A percentile compares a stretch with the other conserved stretches of the same genome.
phyloP scores from a whole-genome alignment of 2,329 filamentous ascomycete genomes.

The Trichophyton schoenleinii region DNA sequence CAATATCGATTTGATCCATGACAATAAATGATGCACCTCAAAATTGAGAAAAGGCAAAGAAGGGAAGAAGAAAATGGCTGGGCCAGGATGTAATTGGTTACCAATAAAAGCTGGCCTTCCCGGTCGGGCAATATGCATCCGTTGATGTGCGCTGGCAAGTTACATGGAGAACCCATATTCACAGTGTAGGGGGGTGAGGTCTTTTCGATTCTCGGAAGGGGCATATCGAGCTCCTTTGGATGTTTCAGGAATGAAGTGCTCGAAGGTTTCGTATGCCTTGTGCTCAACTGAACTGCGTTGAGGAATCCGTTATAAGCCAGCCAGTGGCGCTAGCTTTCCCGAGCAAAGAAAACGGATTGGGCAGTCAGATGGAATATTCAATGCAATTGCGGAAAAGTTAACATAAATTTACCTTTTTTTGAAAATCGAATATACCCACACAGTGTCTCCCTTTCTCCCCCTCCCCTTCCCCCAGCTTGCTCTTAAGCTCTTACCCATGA shows the following conservation, averaged over 20 bases:
- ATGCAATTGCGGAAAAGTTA: not conserved
- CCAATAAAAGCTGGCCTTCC: not conserved
- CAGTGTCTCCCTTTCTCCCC: not conserved
- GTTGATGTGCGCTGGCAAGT: not conserved
- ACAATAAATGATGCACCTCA: not conserved
- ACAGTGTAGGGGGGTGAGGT: not conserved
- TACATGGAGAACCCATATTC: not conserved
- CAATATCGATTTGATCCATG: not conserved
- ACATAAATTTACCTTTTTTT: not conserved
- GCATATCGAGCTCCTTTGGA: not conserved
- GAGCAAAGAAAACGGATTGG: not conserved
- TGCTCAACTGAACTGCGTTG: not conserved
- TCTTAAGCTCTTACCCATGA: not conserved
- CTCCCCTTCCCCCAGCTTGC: not conserved
- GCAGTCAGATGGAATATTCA: not conserved
- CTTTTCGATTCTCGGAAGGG: not conserved
- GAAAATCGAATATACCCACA: not conserved
- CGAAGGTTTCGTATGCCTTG: not conserved
- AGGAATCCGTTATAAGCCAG: not conserved
- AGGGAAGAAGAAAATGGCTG: not conserved
- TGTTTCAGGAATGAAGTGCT: not conserved
- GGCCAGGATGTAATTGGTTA: conserved; percentile 3
- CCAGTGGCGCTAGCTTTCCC: not conserved
- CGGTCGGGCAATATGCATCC: not conserved
- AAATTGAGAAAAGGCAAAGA: not conserved